Base-by-base conservation (phyloP, 306 rosid genomes). In the Citrullus colocynthis region DNA sequence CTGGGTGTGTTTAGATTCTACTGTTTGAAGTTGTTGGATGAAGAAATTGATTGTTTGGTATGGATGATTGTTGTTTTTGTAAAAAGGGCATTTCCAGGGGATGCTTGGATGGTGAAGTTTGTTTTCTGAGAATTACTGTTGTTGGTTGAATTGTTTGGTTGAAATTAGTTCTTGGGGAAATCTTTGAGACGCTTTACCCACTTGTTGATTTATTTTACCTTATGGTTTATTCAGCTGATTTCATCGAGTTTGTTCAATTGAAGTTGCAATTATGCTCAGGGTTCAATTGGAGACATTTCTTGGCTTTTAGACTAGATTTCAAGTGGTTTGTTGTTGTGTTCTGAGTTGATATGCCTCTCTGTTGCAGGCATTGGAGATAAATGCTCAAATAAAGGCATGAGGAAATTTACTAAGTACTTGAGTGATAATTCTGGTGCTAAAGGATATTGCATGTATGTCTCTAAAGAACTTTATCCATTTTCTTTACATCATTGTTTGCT, bases 361-460 rank as follows among this genome's bases (percentile, higher is more conserved):
- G 21, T 75, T 55, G 65, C 80, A 78, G 80, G 80, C 21, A 63
- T 78, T 64, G 74, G 80, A 48, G 80, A 78, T 78, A 64, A 48
- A 32, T 78, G 80, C 62, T 56, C 70, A 34, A n/a, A 48, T 34
- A 18, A 16, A 49, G 80, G 80, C 57, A n/a, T 78, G 34, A 51
- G 9, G 56, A 28, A 44, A 11, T 64, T 78, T 34, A 78, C 80
- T 6, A 42, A 63, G 62, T 55, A 45, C 71, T 41, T 78, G 55
- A 78, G 62, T 55, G 71, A 78, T 52, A 62, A 24, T 41, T 78
- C 80, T 17, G 75, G 80, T 64, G 36, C 80, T 49, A 7, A 78
- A 55, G 75, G 75, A 54, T 66, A 66, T 55, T 76, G 58, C 77
- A 71, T 76, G 71, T 71, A 76, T 30, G 73, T 70, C 79, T 71